Percentiles rank a stretch among this genome's conserved stretches.
phyloP scores from a whole-genome alignment of 768 basidiomycete species.

The Lentinus tigrinus region DNA sequence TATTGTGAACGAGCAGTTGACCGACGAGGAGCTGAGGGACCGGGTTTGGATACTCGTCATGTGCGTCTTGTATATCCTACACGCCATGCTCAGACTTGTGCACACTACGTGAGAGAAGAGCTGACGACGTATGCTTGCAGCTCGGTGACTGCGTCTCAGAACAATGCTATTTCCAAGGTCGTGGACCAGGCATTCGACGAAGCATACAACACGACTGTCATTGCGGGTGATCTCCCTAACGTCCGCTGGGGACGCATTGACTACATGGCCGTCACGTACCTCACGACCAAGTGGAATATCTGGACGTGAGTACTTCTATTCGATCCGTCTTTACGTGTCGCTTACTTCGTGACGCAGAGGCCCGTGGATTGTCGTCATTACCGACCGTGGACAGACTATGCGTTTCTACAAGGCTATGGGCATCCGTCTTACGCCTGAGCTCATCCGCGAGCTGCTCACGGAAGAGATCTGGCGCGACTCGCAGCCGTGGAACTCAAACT shows the following conservation, averaged over 20 bases:
- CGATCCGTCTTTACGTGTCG: not conserved
- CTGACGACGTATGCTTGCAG: slow-evolving; percentile 32
- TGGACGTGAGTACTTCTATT: slow-evolving; percentile 64
- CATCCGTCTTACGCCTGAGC: slow-evolving; percentile 57
- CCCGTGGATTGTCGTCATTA: slow-evolving; percentile 69
- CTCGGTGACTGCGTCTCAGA: slow-evolving; percentile 54
- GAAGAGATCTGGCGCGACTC: slow-evolving; percentile 60
- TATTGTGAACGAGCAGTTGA: slow-evolving; percentile 68
- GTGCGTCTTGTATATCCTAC: slow-evolving; percentile 41
- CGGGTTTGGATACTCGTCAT: slow-evolving; percentile 79
- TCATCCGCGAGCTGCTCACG: slow-evolving; percentile 65
- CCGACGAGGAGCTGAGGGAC: slow-evolving; percentile 57
- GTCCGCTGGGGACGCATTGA: slow-evolving; percentile 86
- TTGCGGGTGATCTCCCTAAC: slow-evolving; percentile 62
- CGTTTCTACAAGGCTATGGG: slow-evolving; percentile 74
- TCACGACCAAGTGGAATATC: slow-evolving; percentile 84
- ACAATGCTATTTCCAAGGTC: slow-evolving; percentile 65
- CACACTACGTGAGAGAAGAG: too few relatives aligned
- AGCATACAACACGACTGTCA: slow-evolving; percentile 62
- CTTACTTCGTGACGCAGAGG: slow-evolving; percentile 46
- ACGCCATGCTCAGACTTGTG: too few relatives aligned
- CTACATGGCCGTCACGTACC: slow-evolving; percentile 77
- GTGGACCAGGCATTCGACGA: slow-evolving; percentile 75
- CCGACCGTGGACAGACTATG: slow-evolving; percentile 72
- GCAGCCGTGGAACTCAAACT: slow-evolving; percentile 68